A percentile compares a stretch with the other conserved stretches of the same genome.
phyloP scores from a whole-genome alignment of 2,329 filamentous ascomycete genomes.

The Aureobasidium sp. region DNA sequence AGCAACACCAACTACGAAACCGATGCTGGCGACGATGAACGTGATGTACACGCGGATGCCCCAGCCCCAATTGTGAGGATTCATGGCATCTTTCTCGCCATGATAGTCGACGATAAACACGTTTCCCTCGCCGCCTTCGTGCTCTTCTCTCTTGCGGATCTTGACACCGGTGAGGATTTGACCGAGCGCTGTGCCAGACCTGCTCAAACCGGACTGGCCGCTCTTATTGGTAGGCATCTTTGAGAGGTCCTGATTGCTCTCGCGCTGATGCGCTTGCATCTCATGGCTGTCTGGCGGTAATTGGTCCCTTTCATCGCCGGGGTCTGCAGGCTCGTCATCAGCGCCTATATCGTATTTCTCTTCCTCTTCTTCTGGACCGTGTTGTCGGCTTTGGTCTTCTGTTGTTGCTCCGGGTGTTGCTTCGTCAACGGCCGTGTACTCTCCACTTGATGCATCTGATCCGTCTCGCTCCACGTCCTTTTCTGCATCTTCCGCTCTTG shows the following conservation, averaged over 20 bases:
- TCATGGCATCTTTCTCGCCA: conserved; percentile 29
- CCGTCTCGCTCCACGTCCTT: conserved; percentile 2
- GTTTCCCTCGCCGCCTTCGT: conserved; percentile 31
- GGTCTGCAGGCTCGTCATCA: conserved; percentile 2
- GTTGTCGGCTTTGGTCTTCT: not conserved
- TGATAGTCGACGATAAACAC: conserved; percentile 36
- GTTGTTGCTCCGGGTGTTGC: not conserved
- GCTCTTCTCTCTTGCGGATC: conserved; percentile 30
- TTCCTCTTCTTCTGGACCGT: conserved; percentile 12
- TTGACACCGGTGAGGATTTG: conserved; percentile 32
- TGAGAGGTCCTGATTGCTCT: conserved; percentile 23
- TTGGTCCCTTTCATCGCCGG: conserved; percentile 16
- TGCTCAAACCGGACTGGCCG: not conserved
- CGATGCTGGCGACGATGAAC: conserved; percentile 36
- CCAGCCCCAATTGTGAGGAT: conserved; percentile 34
- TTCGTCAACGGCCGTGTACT: conserved; percentile 1
- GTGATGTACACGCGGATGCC: conserved; percentile 29
- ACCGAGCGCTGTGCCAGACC: conserved; percentile 28
- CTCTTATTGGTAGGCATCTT: conserved; percentile 27
- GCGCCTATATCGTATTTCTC: conserved; percentile 6
- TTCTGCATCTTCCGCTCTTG: not conserved
- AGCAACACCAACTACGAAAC: conserved; percentile 45
- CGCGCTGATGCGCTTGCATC: conserved; percentile 20
- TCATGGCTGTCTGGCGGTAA: conserved; percentile 19
- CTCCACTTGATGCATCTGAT: not conserved